A percentile compares a stretch with the other conserved stretches of the same genome.
These are phyloP conservation scores for Tulasnella sp. DNA, from an alignment of 768 basidiomycete species.

Conservation along the genomic window DNA sequence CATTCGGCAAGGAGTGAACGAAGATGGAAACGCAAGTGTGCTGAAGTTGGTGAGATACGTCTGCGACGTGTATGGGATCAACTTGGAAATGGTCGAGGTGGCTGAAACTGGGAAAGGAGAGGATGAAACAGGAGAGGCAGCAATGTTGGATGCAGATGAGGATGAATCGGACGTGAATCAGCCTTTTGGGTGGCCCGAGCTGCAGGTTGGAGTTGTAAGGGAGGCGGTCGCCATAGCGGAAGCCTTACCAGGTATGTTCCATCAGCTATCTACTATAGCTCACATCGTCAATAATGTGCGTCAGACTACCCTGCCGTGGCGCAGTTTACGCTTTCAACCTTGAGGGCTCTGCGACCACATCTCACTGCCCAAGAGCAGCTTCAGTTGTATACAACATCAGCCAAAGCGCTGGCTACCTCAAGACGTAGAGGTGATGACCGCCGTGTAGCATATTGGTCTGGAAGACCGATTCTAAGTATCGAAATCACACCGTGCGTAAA, in stretches of 20 bases:
- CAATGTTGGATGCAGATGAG: conserved; percentile 25
- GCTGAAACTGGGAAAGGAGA: conserved; percentile 16
- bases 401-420: conserved; percentile 58
- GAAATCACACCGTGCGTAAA: conserved; percentile 55
- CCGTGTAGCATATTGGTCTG: conserved; percentile 76
- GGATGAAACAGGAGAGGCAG: conserved; percentile 20
- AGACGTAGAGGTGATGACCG: conserved; percentile 62
- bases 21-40: conserved; percentile 73
- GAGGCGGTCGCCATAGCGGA: conserved; percentile 89
- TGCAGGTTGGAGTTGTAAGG: conserved; percentile 85
- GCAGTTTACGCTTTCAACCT: conserved; percentile 76
- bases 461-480: conserved; percentile 64
- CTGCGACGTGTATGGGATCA: conserved; percentile 68
- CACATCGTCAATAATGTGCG: conserved; percentile 1
- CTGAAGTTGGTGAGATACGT: conserved; percentile 58
- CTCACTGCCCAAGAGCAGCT: conserved; percentile 67
- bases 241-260: conserved; percentile 63
- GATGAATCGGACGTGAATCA: conserved; percentile 32
- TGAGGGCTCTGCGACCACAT: conserved; percentile 57
- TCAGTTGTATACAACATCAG: conserved; percentile 58
- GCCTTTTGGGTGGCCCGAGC: conserved; percentile 81
- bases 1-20: conserved; percentile 56
- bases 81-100: conserved; percentile 31
- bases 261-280: background rate
- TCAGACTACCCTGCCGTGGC: conserved; percentile 75